Conservation (phyloP, 306 rosid species). For the Adenanthera pavonina region DNA sequence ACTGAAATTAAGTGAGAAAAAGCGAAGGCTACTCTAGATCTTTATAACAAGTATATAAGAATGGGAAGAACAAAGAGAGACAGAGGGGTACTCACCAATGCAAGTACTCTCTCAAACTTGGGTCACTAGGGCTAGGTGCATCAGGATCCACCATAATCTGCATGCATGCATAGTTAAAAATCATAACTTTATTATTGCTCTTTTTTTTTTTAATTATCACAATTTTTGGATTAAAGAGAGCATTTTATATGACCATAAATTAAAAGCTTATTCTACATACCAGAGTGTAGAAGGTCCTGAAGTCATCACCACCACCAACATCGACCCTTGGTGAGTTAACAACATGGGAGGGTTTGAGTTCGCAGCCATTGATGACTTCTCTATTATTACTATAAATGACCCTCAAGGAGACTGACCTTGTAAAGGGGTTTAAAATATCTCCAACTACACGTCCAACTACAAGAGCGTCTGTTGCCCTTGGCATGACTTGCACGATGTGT, state of each 20-base stretch:
- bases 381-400: slow-evolving; percentile 24
- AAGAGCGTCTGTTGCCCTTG: slow-evolving; percentile 34
- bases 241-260: no score
- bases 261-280: neutral
- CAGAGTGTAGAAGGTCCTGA: slow-evolving; percentile 43
- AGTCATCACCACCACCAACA: slow-evolving; percentile 44
- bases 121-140: slow-evolving; percentile 47
- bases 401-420: slow-evolving; percentile 30
- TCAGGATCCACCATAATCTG: neutral
- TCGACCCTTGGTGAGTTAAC: slow-evolving; percentile 41
- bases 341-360: slow-evolving; percentile 46
- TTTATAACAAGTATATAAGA: no score
- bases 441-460: slow-evolving; percentile 11
- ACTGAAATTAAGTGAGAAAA: no score
- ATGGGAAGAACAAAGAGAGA: no score
- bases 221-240: no score
- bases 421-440: neutral
- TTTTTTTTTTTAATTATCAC: no score
- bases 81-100: slow-evolving; percentile 28
- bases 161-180: neutral
- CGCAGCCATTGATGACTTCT: slow-evolving; percentile 39
- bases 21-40: no score
- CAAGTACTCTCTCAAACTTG: slow-evolving; percentile 42
- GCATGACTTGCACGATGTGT: neutral
- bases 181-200: no score